Base-by-base conservation (phyloP, 1,139 yeast species). In the Blastobotrys proliferans region DNA sequence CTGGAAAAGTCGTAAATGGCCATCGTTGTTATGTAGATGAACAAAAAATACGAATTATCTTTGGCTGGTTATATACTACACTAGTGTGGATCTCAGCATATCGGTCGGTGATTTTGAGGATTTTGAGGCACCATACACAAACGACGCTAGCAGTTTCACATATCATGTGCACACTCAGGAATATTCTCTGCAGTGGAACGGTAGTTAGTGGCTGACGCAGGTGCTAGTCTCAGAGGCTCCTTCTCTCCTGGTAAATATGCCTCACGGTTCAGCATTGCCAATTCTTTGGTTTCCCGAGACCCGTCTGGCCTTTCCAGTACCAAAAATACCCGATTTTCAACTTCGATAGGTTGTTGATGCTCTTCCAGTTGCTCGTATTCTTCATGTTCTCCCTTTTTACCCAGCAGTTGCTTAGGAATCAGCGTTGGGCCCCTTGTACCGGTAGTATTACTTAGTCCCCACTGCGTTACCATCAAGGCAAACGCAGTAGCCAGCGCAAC, bases 391-490 rank as follows among this genome's bases (percentile, higher is more conserved):
- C 17, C 32, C 17, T 5, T 16, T 5, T 29, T 17, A 6, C 14
- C 28, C 6, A 14, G n/a, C 20, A 40, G 26, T 16, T 25, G 11
- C 17, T 45, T 55, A 16, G 55, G 50, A 17, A 58, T 44, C 39
- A 40, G 61, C 4, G 80, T 74, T 16, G 81, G 81, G 6, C 81
- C 81, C 41, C 73, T 65, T 14, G 80, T 75, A 43, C 72, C 74
- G 6, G 79, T 74, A 46, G 62, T 66, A 53, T 68, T 73, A 24
- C 81, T 80, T 43, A 67, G 58, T 14, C 80, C 79, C 85, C 84
- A 79, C 58, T 77, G 80, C 10, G 82, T 76, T 60, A 76, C 64
- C 79, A 79, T 78, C 14, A 81, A 69, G 45, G 77, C 62, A 51
- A 78, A 79, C 0, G 74, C 81, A 6, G 83, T 77, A 11, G 79